Evolutionary conservation across 2,329 filamentous ascomycete genomes (phyloP).

Genomic region (Onygenales sp.): DNA sequence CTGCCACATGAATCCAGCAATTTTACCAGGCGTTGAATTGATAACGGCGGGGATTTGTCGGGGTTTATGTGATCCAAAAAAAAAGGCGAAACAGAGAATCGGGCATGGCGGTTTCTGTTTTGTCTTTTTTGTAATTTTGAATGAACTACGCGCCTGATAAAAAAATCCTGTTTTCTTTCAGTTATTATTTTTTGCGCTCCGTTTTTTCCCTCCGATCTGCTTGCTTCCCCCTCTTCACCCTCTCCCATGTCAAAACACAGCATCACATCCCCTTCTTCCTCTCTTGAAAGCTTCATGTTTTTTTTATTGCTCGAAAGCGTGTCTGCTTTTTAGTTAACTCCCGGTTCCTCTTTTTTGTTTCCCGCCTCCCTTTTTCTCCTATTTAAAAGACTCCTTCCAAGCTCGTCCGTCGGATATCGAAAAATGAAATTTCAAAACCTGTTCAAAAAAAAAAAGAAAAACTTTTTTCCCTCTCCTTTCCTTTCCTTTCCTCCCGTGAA

Average conservation of each 20-base stretch:
- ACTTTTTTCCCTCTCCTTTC: not conserved
- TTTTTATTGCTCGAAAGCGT: not conserved
- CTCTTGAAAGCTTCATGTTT: not conserved
- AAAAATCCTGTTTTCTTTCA: not conserved
- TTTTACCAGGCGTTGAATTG: constrained; percentile 2
- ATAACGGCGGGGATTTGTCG: not conserved
- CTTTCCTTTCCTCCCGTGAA: not conserved
- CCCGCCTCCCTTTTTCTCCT: not conserved
- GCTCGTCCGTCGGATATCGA: constrained; percentile 3
- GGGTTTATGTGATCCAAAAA: not conserved
- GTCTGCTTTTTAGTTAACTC: not conserved
- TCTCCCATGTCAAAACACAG: not conserved
- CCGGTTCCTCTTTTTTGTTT: not conserved
- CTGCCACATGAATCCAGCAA: not conserved
- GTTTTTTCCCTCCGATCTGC: not conserved
- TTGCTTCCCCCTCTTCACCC: too few species aligned
- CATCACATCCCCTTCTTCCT: not conserved
- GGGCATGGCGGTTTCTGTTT: constrained; percentile 1
- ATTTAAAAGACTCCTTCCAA: not conserved
- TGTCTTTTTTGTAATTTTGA: constrained; percentile 1
- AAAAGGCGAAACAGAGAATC: not conserved
- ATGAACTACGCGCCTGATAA: not conserved
- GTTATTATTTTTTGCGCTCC: not conserved
- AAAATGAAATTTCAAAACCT: not conserved
- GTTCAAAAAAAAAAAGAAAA: not conserved